Percentiles rank a stretch among this genome's conserved stretches.
These are phyloP conservation scores for Eucalyptus sp. DNA, from an alignment of 345 rosid species.

Conservation along the genomic window DNA sequence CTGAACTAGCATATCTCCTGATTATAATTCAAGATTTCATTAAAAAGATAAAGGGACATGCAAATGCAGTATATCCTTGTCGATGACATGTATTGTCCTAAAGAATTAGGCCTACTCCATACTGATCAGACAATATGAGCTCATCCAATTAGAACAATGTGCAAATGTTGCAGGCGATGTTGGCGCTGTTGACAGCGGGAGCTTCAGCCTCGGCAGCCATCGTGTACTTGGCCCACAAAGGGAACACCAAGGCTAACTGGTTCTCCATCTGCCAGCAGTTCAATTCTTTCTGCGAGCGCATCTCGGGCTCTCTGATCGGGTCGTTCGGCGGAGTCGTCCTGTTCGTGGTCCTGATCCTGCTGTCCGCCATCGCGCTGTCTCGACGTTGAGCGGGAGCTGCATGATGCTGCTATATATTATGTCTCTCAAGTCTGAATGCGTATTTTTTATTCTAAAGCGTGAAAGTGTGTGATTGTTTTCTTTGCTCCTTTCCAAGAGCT, in stretches of 20 bases:
- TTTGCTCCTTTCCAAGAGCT: not conserved
- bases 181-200: conserved; percentile 52
- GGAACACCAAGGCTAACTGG: conserved; percentile 66
- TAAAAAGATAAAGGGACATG: not conserved
- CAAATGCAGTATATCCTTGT: not conserved
- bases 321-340: conserved; percentile 34
- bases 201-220: conserved; percentile 78
- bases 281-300: conserved; percentile 70
- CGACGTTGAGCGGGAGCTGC: conserved; percentile 12
- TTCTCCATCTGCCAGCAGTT: conserved; percentile 63
- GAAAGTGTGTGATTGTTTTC: not conserved
- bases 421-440: not conserved
- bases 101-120: not conserved
- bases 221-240: conserved; percentile 68
- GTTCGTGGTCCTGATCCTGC: conserved; percentile 29
- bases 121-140: not conserved
- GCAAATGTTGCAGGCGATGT: conserved; percentile 27
- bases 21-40: not conserved
- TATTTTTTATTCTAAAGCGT: not conserved
- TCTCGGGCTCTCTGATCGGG: conserved; percentile 65
- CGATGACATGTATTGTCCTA: not conserved
- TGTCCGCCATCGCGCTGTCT: conserved; percentile 45
- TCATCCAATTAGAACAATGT: not conserved
- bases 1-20: not conserved
- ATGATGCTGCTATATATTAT: not conserved